phyloP scores from a whole-genome alignment of 257 asterid genomes.

The Plectranthus barbatus region DNA sequence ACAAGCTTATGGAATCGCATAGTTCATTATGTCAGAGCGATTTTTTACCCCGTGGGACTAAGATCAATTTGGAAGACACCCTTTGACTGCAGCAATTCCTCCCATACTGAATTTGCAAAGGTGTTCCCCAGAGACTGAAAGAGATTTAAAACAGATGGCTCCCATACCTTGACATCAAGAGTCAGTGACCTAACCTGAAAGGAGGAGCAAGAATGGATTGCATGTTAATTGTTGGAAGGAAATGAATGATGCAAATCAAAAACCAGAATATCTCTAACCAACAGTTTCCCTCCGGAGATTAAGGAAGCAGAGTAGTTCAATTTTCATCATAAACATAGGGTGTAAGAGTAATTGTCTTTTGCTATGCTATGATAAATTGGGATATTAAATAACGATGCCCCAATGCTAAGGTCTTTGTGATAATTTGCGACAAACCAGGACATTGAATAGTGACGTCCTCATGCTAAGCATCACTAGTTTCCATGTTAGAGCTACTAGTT shows the following conservation, averaged over 20 bases:
- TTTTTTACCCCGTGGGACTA: slow-evolving; percentile 63
- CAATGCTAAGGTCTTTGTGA: not conserved
- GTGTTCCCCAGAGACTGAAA: slow-evolving; percentile 92
- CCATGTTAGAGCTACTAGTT: not conserved
- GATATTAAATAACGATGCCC: not conserved
- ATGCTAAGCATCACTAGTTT: not conserved
- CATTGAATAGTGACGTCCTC: not conserved
- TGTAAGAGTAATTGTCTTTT: not conserved
- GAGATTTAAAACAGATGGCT: slow-evolving; percentile 81
- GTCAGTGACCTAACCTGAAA: slow-evolving; percentile 93
- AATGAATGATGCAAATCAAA: too few species aligned
- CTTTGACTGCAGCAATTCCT: slow-evolving; percentile 68
- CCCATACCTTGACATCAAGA: slow-evolving; percentile 98
- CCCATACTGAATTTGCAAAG: slow-evolving; percentile 91
- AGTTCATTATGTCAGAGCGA: slow-evolving; percentile 1
- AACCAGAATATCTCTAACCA: not conserved
- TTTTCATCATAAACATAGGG: not conserved
- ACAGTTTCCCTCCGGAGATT: not conserved
- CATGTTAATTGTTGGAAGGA: not conserved
- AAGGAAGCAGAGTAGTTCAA: not conserved
- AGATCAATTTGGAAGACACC: slow-evolving; percentile 66
- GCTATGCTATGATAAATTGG: not conserved
- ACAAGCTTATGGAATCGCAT: not conserved
- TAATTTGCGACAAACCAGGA: not conserved
- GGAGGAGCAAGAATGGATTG: slow-evolving; percentile 12